Base-by-base conservation (phyloP, 768 basidiomycete species). In the Mycena alexandri region DNA sequence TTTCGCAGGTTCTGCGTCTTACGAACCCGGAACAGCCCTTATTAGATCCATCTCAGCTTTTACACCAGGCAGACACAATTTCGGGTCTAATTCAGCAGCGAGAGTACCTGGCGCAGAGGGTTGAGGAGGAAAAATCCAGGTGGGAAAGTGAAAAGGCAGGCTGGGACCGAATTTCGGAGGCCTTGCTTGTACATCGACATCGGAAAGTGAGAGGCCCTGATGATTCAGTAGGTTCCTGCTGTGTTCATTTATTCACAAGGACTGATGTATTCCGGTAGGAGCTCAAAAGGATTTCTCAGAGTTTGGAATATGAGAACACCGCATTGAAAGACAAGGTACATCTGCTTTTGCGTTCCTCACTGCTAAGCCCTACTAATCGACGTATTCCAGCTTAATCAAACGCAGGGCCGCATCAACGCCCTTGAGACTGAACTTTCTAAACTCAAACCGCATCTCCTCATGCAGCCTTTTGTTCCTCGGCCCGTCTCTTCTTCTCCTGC, bases 131-230 rank as follows among this genome's bases (percentile, higher is more conserved):
- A 62, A 83, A 84, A n/a, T 79, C 81, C 9, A 81, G 85, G 42
- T 91, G 89, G 89, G 79, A 86, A 36, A 83, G 86, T 1, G 91
- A 93, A 75, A 83, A 84, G 71, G 86, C 87, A 17, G 80, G 84
- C 3, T 93, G 91, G 89, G 84, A 83, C 6, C 80, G 92, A 61
- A 87, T 85, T 70, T 86, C 90, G 1, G 91, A 93, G 69, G 90
- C 89, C 10, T 80, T 93, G 41, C 80, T 91, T 61, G 74, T 81
- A 3, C 86, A 85, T 50, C 80, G 84, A 50, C 82, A 80, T 63
- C 85, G 77, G 47, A 76, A 79, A n/a, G 73, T 75, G 8, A 75
- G 71, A 17, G 68, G 72, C 16, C 76, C 79, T 7, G 83, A 77
- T 63, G 81, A 84, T 56, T 85, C 88, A 76, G 88, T 87, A 52